phyloP scores from a whole-genome alignment of 2,329 filamentous ascomycete genomes.

The Exophiala alcalophila region DNA sequence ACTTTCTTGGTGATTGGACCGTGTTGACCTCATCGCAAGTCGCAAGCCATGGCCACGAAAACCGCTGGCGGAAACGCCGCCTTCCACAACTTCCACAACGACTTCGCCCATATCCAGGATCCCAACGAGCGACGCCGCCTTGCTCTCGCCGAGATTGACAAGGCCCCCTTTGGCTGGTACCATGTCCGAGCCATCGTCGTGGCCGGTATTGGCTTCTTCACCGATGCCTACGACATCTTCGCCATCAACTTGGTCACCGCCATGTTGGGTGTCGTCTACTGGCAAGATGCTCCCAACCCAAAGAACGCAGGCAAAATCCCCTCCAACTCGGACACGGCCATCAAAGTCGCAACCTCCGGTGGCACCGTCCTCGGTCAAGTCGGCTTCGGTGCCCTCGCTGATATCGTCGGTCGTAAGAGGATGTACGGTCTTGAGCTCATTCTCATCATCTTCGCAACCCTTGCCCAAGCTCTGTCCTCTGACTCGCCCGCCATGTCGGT shows the following conservation, averaged over 20 bases:
- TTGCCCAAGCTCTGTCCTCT: conserved; percentile 67
- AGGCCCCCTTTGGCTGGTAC: conserved; percentile 58
- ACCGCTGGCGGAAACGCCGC: conserved; percentile 45
- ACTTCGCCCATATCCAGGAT: conserved; percentile 62
- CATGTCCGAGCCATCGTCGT: conserved; percentile 74
- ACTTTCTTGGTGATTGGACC: conserved; percentile 6
- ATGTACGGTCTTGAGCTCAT: conserved; percentile 85
- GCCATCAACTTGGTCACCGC: conserved; percentile 68
- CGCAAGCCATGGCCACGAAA: conserved; percentile 19
- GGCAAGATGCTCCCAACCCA: conserved; percentile 50
- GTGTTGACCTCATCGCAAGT: neutral
- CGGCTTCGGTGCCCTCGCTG: conserved; percentile 73
- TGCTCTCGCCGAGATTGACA: conserved; percentile 64
- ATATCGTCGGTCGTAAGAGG: conserved; percentile 72
- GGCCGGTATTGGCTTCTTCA: conserved; percentile 84
- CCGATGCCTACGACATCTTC: conserved; percentile 82
- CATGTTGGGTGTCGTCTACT: conserved; percentile 79
- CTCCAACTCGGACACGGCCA: conserved; percentile 68
- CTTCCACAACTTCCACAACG: conserved; percentile 75
- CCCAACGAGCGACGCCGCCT: conserved; percentile 75
- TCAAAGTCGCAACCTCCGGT: conserved; percentile 80
- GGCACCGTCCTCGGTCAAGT: conserved; percentile 82
- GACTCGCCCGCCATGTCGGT: conserved; percentile 61
- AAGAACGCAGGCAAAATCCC: conserved; percentile 55
- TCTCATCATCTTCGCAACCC: conserved; percentile 73